A percentile compares a stretch with the other conserved stretches of the same genome.
Evolutionary conservation across 441 rosid species (phyloP).

Genomic region (Metrosideros polymorpha): DNA sequence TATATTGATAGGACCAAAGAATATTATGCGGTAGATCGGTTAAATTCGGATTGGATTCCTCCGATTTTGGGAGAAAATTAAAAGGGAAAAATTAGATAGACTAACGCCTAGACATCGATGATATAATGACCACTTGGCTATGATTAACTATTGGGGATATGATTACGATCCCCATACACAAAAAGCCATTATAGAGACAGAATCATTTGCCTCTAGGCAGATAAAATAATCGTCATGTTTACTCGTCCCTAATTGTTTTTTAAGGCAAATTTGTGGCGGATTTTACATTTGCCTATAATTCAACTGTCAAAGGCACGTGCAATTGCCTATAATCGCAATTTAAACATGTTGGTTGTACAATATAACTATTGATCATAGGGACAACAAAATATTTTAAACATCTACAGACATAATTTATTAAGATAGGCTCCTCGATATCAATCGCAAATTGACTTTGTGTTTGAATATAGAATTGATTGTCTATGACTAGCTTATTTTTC

Average conservation of each 20-base stretch:
- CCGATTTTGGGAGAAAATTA: not conserved
- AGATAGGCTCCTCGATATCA: not conserved
- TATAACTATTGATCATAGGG: not conserved
- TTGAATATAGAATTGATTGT: not conserved
- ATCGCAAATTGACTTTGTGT: not conserved
- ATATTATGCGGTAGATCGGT: not conserved
- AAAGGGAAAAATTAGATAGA: not conserved
- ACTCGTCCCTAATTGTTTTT: not conserved
- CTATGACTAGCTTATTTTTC: not conserved
- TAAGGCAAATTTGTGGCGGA: not conserved
- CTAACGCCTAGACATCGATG: not conserved
- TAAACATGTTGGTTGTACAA: not conserved
- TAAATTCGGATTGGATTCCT: not conserved
- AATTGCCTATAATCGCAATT: not conserved
- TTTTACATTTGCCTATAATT: not conserved
- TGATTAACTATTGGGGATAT: not conserved
- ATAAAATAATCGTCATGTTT: not conserved
- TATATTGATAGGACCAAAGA: not conserved
- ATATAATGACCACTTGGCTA: not conserved
- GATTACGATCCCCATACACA: not conserved
- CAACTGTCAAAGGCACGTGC: not conserved
- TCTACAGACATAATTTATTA: accelerated
- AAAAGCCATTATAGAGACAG: not conserved
- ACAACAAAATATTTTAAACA: not conserved
- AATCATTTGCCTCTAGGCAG: not conserved